Conservation (phyloP, 2,329 filamentous ascomycete species). For the Cladophialophora psammophila region DNA sequence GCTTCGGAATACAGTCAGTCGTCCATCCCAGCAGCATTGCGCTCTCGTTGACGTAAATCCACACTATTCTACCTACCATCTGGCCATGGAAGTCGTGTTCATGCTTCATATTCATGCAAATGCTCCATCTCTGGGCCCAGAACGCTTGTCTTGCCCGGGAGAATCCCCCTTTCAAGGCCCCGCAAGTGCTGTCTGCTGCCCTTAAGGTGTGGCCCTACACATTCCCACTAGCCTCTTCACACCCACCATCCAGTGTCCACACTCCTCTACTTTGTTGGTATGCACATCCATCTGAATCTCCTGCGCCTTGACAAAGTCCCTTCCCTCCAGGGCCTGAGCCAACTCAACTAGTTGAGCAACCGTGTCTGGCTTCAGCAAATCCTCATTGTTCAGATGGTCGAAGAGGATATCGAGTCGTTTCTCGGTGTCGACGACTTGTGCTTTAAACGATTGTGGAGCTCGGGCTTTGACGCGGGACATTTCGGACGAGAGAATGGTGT, state of each 20-base stretch:
- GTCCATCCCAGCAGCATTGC: neutral
- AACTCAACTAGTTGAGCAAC: constrained; percentile 57
- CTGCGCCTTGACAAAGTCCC: constrained; percentile 73
- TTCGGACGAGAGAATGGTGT: constrained; percentile 80
- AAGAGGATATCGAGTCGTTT: constrained; percentile 93
- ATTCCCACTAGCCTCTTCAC: constrained; percentile 80
- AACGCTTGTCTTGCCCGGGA: neutral
- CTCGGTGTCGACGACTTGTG: constrained; percentile 91
- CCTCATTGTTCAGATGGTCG: constrained; percentile 95
- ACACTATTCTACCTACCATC: neutral
- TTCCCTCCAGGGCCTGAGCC: constrained; percentile 70
- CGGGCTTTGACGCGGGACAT: constrained; percentile 87
- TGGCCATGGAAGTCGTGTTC: constrained; percentile 1
- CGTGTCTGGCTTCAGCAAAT: constrained; percentile 80
- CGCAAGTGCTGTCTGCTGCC: neutral
- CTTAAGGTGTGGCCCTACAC: constrained; percentile 75
- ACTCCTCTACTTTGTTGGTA: constrained; percentile 78
- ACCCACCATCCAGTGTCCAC: constrained; percentile 86
- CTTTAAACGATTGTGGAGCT: constrained; percentile 84
- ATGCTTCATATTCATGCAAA: neutral
- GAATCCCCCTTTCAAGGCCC: neutral
- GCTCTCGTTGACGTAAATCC: neutral
- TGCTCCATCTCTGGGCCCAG: neutral
- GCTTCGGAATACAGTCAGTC: neutral
- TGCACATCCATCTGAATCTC: constrained; percentile 77